A percentile compares a stretch with the other conserved stretches of the same genome.
These are phyloP conservation scores for Phytophthora chlamydospora DNA, from an alignment of 352 stramenopile genomes.

Conservation along the genomic window DNA sequence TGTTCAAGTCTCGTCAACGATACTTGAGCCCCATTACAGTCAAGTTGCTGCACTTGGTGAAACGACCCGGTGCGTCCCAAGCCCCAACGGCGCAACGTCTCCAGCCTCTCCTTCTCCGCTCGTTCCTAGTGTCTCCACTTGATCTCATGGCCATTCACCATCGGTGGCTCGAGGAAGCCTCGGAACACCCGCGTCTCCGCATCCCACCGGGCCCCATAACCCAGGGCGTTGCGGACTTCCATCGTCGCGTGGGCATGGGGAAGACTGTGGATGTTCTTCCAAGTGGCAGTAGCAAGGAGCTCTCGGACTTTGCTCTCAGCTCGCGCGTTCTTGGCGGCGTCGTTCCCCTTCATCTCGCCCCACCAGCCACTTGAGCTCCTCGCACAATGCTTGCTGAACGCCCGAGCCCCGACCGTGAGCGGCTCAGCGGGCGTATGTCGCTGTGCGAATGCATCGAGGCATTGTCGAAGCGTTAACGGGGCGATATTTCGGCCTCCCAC, in stretches of 20 bases:
- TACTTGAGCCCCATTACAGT: background rate
- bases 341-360: conserved; percentile 64
- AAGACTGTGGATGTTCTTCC: conserved; percentile 86
- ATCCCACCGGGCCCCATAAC: conserved; percentile 83
- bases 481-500: conserved; percentile 52
- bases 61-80: conserved; percentile 29
- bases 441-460: conserved; percentile 56
- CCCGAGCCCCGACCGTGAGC: conserved; percentile 76
- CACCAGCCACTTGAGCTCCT: conserved; percentile 73
- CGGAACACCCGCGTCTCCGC: conserved; percentile 55
- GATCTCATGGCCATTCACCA: conserved; percentile 76
- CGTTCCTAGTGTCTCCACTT: conserved; percentile 65
- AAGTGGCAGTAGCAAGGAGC: conserved; percentile 63
- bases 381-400: conserved; percentile 84
- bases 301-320: conserved; percentile 54
- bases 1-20: background rate
- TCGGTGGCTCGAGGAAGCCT: conserved; percentile 86
- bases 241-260: conserved; percentile 71
- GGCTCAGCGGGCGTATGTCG: conserved; percentile 41
- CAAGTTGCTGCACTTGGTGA: conserved; percentile 22
- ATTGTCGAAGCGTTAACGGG: conserved; percentile 64
- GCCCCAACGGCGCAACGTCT: conserved; percentile 22
- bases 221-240: conserved; percentile 70
- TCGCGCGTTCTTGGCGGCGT: conserved; percentile 67
- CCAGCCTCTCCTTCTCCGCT: conserved; percentile 15